These are phyloP conservation scores for Phoenix roebelenii DNA, from an alignment of 176 grass and related monocot genomes.

Conservation along the genomic window DNA sequence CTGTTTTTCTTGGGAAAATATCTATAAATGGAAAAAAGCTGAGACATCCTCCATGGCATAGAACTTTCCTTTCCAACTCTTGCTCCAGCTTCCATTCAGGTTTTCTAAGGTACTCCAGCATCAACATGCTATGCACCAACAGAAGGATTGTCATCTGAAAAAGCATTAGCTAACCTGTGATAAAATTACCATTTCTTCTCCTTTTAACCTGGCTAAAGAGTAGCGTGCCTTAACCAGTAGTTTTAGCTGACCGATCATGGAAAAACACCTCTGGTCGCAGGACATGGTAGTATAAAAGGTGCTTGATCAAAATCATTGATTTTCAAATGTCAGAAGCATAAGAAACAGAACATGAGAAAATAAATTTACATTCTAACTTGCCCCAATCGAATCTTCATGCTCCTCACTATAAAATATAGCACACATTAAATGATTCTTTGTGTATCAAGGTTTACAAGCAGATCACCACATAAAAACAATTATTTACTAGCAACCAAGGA, in stretches of 20 bases:
- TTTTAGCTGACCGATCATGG: slow-evolving; percentile 49
- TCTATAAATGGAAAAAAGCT: no score
- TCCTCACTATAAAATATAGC: slow-evolving; percentile 58
- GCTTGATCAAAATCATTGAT: no score
- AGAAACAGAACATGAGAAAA: no score
- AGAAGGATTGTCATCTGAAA: not conserved
- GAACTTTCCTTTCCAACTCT: no score
- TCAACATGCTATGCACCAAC: no score
- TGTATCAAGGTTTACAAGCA: no score
- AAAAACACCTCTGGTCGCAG: slow-evolving; percentile 6
- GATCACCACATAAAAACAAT: no score
- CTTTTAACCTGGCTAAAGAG: slow-evolving; percentile 74
- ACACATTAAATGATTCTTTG: slow-evolving; percentile 11
- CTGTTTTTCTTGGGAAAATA: no score
- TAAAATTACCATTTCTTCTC: slow-evolving; percentile 80
- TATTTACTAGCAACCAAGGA: slow-evolving; percentile 5
- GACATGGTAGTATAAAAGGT: not conserved
- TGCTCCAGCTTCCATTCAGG: no score
- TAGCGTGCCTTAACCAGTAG: slow-evolving; percentile 82
- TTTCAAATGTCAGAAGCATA: no score
- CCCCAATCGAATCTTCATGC: slow-evolving; percentile 75
- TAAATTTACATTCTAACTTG: slow-evolving; percentile 23
- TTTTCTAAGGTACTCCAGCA: no score
- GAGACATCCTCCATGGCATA: no score
- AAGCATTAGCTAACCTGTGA: slow-evolving; percentile 45